Conservation (phyloP, 352 stramenopile genomes). For the Saprolegnia parasitica region DNA sequence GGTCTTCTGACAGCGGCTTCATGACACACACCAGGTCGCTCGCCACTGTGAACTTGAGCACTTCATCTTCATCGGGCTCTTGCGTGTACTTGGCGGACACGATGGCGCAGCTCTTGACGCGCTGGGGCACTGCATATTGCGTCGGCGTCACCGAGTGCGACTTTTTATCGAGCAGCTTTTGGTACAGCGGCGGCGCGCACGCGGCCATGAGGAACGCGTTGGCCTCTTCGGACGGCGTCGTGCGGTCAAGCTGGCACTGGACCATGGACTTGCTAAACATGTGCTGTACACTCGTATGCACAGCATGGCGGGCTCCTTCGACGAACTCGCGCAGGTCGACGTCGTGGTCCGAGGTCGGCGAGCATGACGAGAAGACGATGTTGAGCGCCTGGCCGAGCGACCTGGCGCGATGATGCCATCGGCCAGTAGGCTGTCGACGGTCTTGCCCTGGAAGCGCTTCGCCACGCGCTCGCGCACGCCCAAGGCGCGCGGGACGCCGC, state of each 20-base stretch:
- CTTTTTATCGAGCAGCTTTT: conserved; percentile 21
- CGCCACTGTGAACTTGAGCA: background rate
- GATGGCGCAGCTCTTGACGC: background rate
- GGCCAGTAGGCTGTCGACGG: conserved; percentile 2
- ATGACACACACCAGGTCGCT: background rate
- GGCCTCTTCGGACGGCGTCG: background rate
- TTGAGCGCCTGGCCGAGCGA: background rate
- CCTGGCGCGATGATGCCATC: conserved; percentile 12
- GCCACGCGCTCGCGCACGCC: conserved; percentile 6
- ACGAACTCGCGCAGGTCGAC: conserved; percentile 21
- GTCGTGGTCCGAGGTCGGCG: background rate
- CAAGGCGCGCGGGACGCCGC: conserved; percentile 5
- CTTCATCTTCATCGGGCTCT: background rate
- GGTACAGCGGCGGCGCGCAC: background rate
- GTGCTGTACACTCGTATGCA: conserved; percentile 1
- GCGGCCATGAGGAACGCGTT: conserved; percentile 4
- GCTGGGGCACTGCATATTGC: background rate
- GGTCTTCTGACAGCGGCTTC: background rate
- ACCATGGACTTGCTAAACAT: conserved; percentile 22
- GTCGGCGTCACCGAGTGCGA: background rate
- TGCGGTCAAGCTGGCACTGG: conserved; percentile 1
- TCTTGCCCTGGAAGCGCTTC: background rate
- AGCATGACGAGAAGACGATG: conserved; percentile 13
- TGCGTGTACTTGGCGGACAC: background rate
- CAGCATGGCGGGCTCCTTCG: background rate